Base-by-base conservation (phyloP, 176 grass and related monocot species). In the Avena eriantha region DNA sequence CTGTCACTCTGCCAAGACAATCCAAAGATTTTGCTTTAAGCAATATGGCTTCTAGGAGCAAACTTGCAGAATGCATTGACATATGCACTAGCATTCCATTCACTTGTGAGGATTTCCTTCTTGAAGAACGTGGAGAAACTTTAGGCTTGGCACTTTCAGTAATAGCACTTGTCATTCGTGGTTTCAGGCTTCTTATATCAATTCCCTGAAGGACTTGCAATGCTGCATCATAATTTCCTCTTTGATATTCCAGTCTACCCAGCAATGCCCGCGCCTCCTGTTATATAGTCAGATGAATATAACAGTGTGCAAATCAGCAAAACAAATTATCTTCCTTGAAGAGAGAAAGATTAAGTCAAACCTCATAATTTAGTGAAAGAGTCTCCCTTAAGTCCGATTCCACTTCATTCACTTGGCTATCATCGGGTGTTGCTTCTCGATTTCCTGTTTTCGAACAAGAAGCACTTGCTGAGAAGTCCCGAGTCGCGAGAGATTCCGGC, bases 341-440 rank as follows among this genome's bases (percentile, higher is more conserved):
- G 56, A 78, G 66, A 11, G 0, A 67, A 75, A 33, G 82, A 43
- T 82, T 65, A 24, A 22, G n/a, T 2, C 85, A 43, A 90, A 99
- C 97, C 97, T 99, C 94, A 82, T 99, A 99, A 95, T 99, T 99
- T 90, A 96, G 88, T 47, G 94, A 96, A 81, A 96, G 85, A 39
- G 97, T 94, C 81, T 99, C 97, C 85, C 89, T 99, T 15, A 99
- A 85, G 63, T 91, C 91, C 69, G 94, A 99, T 85, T 99, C 97
- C 22, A 94, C 97, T 60, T 99, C 97, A 69, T 94, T 90, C 74
- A 99, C 94, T 89, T 91, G 92, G 76, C 58, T 91, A 78, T 99
- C 94, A 64, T 99, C 97, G 72, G 89, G 78, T 18, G 83, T 96
- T 8, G 93, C 85, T 78, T 98, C 93, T 73, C 69, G 84, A 61